Evolutionary conservation across 768 basidiomycete genomes (phyloP).

Genomic region (Pulveroboletus sp.): DNA sequence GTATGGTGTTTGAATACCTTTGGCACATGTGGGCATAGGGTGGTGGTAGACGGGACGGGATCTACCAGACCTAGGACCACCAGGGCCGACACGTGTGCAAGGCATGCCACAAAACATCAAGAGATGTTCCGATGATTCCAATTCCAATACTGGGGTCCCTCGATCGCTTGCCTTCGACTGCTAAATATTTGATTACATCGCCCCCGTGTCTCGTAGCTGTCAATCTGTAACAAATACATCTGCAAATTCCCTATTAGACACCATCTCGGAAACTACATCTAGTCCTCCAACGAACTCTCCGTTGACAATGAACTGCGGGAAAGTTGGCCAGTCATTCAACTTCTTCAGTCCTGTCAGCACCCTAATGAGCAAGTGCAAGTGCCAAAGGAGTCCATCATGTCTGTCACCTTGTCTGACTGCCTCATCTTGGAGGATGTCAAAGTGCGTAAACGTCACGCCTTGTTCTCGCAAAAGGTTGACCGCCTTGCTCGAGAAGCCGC

Average conservation of each 20-base stretch:
- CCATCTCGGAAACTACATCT: constrained; percentile 90
- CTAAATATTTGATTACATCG: not conserved
- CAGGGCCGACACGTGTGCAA: constrained; percentile 6
- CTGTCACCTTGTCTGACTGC: constrained; percentile 66
- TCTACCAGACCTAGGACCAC: not conserved
- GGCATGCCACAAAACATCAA: constrained; percentile 5
- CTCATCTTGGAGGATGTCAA: constrained; percentile 83
- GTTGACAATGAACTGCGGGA: constrained; percentile 78
- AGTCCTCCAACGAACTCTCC: constrained; percentile 95
- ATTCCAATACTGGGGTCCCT: constrained; percentile 1
- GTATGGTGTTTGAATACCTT: too few species aligned
- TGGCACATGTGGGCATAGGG: too few species aligned
- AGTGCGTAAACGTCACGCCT: constrained; percentile 62
- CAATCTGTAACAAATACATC: constrained; percentile 32
- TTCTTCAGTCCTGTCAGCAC: constrained; percentile 53
- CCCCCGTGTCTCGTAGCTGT: not conserved
- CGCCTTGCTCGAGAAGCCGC: constrained; percentile 81
- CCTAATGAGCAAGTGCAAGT: constrained; percentile 3
- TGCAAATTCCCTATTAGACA: constrained; percentile 69
- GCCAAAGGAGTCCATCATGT: constrained; percentile 13
- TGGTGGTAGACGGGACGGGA: too few species aligned
- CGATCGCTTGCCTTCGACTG: not conserved
- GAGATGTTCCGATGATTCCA: not conserved
- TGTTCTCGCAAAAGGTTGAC: constrained; percentile 62
- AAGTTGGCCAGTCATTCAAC: constrained; percentile 89